These are phyloP conservation scores for Monilinia fructicola DNA, from an alignment of 2,329 filamentous ascomycete genomes.

Conservation along the genomic window DNA sequence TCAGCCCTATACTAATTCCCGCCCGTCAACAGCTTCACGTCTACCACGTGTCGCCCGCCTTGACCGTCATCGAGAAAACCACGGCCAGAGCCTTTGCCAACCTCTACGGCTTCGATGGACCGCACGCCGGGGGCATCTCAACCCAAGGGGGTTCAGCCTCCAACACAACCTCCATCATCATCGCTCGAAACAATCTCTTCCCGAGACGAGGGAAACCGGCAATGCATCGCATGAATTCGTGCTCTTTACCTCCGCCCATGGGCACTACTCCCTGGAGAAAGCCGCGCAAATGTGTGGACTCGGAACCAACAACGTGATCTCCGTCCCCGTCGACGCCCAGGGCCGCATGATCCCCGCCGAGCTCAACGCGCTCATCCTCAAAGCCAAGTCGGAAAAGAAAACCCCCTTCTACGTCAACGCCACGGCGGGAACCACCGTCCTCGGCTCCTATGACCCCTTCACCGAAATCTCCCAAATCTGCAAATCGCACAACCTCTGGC, in stretches of 20 bases:
- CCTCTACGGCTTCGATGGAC: slow-evolving; percentile 73
- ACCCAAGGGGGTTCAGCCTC: slow-evolving; percentile 80
- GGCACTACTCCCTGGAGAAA: slow-evolving; percentile 94
- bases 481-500: slow-evolving; percentile 72
- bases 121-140: slow-evolving; percentile 64
- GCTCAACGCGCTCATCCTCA: slow-evolving; percentile 61
- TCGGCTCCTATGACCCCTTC: slow-evolving; percentile 86
- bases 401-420: slow-evolving; percentile 95
- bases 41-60: slow-evolving; percentile 86
- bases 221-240: slow-evolving; percentile 67
- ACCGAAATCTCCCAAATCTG: slow-evolving; percentile 68
- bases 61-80: slow-evolving; percentile 84
- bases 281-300: slow-evolving; percentile 89
- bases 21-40: slow-evolving; percentile 65
- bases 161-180: slow-evolving; percentile 80
- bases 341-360: slow-evolving; percentile 70
- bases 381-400: slow-evolving; percentile 64
- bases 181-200: slow-evolving; percentile 83
- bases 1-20: slow-evolving; percentile 23
- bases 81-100: slow-evolving; percentile 71
- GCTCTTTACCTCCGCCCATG: slow-evolving; percentile 84
- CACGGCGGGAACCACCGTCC: slow-evolving; percentile 90
- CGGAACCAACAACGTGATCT: slow-evolving; percentile 69
- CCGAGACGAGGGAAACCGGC: slow-evolving; percentile 71
- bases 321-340: slow-evolving; percentile 68